Percentiles rank a stretch among this genome's conserved stretches.
These are phyloP conservation scores for Chamaenerion angustifolium DNA, from an alignment of 345 rosid species.

Conservation along the genomic window DNA sequence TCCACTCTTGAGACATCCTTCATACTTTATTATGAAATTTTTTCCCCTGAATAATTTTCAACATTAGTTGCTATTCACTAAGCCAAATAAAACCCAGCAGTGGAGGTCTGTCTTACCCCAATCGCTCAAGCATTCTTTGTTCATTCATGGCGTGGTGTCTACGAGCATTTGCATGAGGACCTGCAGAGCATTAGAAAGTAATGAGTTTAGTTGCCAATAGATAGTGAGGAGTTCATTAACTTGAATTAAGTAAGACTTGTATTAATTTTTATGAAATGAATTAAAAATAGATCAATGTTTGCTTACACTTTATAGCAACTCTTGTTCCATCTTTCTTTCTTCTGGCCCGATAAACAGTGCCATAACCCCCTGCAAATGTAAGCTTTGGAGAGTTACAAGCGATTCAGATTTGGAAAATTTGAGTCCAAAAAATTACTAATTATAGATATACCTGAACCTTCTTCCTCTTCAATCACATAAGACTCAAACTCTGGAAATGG, in stretches of 20 bases:
- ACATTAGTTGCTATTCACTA: not conserved
- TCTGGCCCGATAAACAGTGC: conserved; percentile 70
- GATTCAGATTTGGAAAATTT: too few relatives aligned
- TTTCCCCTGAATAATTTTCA: conserved; percentile 46
- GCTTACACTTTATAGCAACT: conserved; percentile 90
- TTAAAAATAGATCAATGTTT: not conserved
- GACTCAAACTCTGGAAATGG: conserved; percentile 59
- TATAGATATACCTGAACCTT: conserved; percentile 63
- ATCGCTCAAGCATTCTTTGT: conserved; percentile 71
- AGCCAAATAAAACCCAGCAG: not conserved
- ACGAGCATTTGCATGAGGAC: conserved; percentile 78
- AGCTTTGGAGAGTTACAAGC: conserved; percentile 4
- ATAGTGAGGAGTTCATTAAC: not conserved
- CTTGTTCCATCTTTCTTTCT: conserved; percentile 53
- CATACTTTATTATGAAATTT: conserved; percentile 60
- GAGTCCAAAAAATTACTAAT: too few relatives aligned
- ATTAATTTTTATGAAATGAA: not conserved
- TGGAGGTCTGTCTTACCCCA: conserved; percentile 43
- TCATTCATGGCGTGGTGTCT: conserved; percentile 59
- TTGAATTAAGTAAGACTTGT: not conserved
- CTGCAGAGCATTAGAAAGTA: conserved; percentile 25
- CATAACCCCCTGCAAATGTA: conserved; percentile 77
- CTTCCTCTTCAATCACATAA: conserved; percentile 65
- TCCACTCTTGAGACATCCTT: conserved; percentile 65
- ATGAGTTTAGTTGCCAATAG: conserved; percentile 6